These are phyloP conservation scores for Leccinum pellstonianum DNA, from an alignment of 768 basidiomycete genomes.

Conservation along the genomic window DNA sequence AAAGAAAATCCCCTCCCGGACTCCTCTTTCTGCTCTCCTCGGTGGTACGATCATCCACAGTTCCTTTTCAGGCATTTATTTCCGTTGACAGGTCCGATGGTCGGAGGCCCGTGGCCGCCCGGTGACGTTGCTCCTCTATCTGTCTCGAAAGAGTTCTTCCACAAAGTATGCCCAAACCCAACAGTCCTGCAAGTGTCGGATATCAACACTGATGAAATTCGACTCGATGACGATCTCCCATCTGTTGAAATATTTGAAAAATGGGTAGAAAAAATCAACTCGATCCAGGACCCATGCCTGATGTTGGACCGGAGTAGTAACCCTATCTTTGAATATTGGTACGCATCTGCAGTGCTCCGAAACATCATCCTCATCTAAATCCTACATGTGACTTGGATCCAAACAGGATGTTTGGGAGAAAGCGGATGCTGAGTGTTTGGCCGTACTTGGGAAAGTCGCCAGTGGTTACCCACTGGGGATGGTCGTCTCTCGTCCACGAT, in stretches of 20 bases:
- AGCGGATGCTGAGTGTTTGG: constrained; percentile 37
- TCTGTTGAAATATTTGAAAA: constrained; percentile 34
- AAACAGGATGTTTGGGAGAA: constrained; percentile 35
- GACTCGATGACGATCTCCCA: constrained; percentile 23
- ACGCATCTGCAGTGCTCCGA: constrained; percentile 7
- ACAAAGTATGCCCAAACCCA: constrained; percentile 40
- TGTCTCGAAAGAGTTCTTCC: constrained; percentile 37
- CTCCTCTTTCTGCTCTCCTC: constrained; percentile 41
- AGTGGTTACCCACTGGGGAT: constrained; percentile 36
- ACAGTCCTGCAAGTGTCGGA: constrained; percentile 32
- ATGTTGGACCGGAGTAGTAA: constrained; percentile 29
- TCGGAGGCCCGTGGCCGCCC: constrained; percentile 38
- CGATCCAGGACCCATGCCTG: constrained; percentile 40
- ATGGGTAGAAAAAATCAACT: constrained; percentile 38
- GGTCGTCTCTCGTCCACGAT: constrained; percentile 37
- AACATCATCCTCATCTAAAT: neutral
- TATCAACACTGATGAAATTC: constrained; percentile 31
- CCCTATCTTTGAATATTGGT: constrained; percentile 40
- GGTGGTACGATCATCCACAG: constrained; percentile 28
- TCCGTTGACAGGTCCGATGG: constrained; percentile 38
- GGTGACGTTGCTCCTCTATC: constrained; percentile 35
- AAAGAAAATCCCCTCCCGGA: constrained; percentile 38
- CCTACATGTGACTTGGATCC: neutral
- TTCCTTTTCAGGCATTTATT: neutral
- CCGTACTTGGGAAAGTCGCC: constrained; percentile 34